Conservation (phyloP, 257 asterid species). For the Knoxia roxburghii region DNA sequence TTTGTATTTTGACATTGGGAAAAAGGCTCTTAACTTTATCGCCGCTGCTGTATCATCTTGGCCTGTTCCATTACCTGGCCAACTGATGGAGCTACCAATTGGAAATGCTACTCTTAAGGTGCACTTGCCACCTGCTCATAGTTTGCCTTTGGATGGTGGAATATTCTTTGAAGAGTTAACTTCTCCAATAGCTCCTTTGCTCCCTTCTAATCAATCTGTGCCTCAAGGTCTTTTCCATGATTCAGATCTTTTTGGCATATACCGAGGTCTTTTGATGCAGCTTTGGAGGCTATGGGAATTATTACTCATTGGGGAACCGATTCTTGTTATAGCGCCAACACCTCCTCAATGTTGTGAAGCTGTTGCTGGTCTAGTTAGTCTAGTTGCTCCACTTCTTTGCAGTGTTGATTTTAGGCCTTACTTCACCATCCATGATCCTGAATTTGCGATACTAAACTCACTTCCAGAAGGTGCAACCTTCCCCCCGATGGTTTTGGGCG, state of each 20-base stretch:
- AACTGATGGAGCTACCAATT: constrained; percentile 79
- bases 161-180: constrained; percentile 74
- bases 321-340: constrained; percentile 86
- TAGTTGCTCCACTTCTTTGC: constrained; percentile 84
- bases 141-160: constrained; percentile 83
- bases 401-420: constrained; percentile 95
- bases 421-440: constrained; percentile 93
- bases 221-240: constrained; percentile 98
- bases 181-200: constrained; percentile 87
- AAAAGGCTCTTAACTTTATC: constrained; percentile 73
- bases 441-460: constrained; percentile 67
- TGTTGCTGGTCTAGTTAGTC: constrained; percentile 85
- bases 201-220: constrained; percentile 73
- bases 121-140: constrained; percentile 87
- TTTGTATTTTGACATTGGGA: constrained; percentile 84
- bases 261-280: constrained; percentile 82
- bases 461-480: constrained; percentile 61
- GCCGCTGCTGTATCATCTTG: constrained; percentile 84
- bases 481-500: constrained; percentile 91
- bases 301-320: constrained; percentile 85
- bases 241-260: constrained; percentile 88
- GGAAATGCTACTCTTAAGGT: constrained; percentile 84
- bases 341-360: constrained; percentile 98
- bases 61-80: constrained; percentile 88
- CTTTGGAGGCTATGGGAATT: constrained; percentile 98